phyloP scores from a whole-genome alignment of 768 basidiomycete species.

The Rickenella mellea region DNA sequence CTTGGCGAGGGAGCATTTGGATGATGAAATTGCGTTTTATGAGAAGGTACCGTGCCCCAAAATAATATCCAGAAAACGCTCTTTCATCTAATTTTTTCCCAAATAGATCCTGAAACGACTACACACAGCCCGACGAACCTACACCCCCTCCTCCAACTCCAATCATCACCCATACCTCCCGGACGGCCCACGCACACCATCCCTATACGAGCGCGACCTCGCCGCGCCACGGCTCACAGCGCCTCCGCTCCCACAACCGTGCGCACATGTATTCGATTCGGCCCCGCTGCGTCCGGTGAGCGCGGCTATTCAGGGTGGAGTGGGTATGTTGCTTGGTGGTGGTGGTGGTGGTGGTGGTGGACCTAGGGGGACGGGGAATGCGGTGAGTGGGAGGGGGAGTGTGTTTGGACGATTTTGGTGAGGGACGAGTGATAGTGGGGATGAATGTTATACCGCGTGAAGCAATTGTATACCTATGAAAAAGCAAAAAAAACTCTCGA shows the following conservation, averaged over 20 bases:
- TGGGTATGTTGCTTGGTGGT: slow-evolving; percentile 42
- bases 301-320: slow-evolving; percentile 64
- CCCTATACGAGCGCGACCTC: slow-evolving; percentile 70
- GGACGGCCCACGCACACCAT: slow-evolving; percentile 50
- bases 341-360: background rate
- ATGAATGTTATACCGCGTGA: too few relatives aligned
- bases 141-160: slow-evolving; percentile 37
- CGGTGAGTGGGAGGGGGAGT: slow-evolving; percentile 31
- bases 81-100: background rate
- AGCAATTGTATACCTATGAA: too few relatives aligned
- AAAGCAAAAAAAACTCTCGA: too few relatives aligned
- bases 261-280: slow-evolving; percentile 71
- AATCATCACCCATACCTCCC: slow-evolving; percentile 34
- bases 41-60: slow-evolving; percentile 41
- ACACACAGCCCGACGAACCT: slow-evolving; percentile 41
- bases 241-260: slow-evolving; percentile 57
- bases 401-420: slow-evolving; percentile 60
- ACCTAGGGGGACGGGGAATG: slow-evolving; percentile 21
- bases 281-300: slow-evolving; percentile 69
- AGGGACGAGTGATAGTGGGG: too few relatives aligned
- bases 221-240: slow-evolving; percentile 37
- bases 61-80: background rate
- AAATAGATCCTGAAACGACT: slow-evolving; percentile 50
- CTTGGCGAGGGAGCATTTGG: slow-evolving; percentile 58
- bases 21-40: slow-evolving; percentile 68